Conservation (phyloP, 2,329 filamentous ascomycete genomes). For the Metarhizium humberi region DNA sequence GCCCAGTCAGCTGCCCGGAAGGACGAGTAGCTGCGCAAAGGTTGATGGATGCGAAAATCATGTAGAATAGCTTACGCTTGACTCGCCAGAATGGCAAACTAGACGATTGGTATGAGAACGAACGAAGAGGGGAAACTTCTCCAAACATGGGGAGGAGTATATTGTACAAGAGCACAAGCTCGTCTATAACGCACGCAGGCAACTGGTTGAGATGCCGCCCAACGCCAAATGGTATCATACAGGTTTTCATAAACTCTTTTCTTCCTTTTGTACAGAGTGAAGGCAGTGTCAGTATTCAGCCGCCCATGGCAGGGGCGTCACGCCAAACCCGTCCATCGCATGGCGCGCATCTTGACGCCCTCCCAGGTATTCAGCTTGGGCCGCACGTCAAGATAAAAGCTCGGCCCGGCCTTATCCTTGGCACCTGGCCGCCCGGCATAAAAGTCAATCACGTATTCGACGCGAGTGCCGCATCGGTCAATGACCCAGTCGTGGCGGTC, state of each 20-base stretch:
- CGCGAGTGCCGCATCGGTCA: conserved; percentile 72
- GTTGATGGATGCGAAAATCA: background rate
- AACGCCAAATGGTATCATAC: conserved; percentile 17
- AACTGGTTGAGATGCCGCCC: background rate
- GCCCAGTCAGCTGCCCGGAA: conserved; percentile 16
- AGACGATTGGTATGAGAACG: background rate
- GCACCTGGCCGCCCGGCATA: conserved; percentile 60
- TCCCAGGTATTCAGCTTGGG: conserved; percentile 62
- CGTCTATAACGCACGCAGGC: background rate
- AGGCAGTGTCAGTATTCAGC: background rate
- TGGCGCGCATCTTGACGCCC: conserved; percentile 56
- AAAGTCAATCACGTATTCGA: conserved; percentile 98
- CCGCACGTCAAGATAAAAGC: conserved; percentile 59
- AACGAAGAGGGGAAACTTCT: background rate
- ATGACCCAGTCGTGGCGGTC: conserved; percentile 97
- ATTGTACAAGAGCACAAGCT: conserved; percentile 1
- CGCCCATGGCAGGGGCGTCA: conserved; percentile 17
- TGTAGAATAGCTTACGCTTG: no score
- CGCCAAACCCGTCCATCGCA: conserved; percentile 39
- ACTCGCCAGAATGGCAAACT: background rate
- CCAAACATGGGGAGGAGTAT: background rate
- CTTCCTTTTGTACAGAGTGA: background rate
- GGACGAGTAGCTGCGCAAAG: conserved; percentile 10
- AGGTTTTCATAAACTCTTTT: conserved; percentile 8
- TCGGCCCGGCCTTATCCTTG: conserved; percentile 30